A percentile compares a stretch with the other conserved stretches of the same genome.
Conservation (phyloP, 1,139 yeast species). For the Suhomyces ambrosiae region DNA sequence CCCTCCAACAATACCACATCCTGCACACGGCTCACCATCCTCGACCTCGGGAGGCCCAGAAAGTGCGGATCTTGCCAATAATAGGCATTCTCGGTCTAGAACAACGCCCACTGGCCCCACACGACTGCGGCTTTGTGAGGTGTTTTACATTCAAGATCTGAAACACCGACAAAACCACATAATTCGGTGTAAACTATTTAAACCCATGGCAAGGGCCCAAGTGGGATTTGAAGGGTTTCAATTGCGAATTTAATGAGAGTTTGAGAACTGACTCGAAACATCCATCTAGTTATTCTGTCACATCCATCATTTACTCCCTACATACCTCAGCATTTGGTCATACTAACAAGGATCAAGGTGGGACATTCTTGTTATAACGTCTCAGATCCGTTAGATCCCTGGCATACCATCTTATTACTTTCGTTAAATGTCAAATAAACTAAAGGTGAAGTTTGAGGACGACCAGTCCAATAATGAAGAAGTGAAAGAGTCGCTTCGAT, state of each 20-base stretch:
- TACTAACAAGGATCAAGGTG: constrained; percentile 1
- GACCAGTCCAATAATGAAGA: constrained; percentile 21
- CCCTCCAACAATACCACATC: constrained; percentile 2
- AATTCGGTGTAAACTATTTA: constrained; percentile 16
- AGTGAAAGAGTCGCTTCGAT: constrained; percentile 55
- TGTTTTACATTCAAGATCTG: constrained; percentile 23
- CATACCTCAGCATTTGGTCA: background rate
- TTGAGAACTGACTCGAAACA: constrained; percentile 13
- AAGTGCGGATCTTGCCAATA: constrained; percentile 1
- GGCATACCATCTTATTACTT: constrained; percentile 3
- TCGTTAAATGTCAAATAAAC: constrained; percentile 12
- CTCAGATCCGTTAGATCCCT: constrained; percentile 2
- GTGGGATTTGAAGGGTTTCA: constrained; percentile 13
- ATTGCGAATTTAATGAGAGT: constrained; percentile 16
- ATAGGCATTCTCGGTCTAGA: constrained; percentile 6
- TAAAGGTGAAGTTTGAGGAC: constrained; percentile 13
- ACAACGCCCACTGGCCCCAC: constrained; percentile 2
- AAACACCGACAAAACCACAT: constrained; percentile 19
- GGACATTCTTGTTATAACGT: constrained; percentile 2
- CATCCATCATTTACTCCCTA: constrained; percentile 2
- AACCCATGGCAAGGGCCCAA: constrained; percentile 13
- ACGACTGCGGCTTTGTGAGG: constrained; percentile 15
- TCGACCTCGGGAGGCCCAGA: background rate
- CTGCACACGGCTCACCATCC: constrained; percentile 1
- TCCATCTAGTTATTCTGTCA: constrained; percentile 1